Evolutionary conservation across 2,329 filamentous ascomycete species (phyloP).

Genomic region (Emmonsiellopsis sp.): DNA sequence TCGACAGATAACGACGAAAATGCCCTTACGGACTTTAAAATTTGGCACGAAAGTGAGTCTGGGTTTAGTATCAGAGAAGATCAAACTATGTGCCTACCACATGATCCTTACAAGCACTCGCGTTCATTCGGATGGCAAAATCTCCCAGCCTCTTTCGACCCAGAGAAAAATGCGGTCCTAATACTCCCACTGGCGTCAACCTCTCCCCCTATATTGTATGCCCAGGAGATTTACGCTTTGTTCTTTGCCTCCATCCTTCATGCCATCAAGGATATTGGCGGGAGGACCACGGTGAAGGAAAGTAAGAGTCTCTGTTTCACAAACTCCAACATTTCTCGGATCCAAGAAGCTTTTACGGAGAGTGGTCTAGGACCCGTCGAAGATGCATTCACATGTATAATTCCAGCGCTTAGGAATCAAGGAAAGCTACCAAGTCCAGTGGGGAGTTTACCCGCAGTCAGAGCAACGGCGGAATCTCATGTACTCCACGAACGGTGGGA

Average conservation of each 20-base stretch:
- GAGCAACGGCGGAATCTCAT: constrained; percentile 2
- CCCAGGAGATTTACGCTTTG: constrained; percentile 23
- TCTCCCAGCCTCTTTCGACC: constrained; percentile 13
- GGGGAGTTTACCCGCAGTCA: neutral
- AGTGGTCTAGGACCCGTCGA: constrained; percentile 18
- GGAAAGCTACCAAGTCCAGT: constrained; percentile 3
- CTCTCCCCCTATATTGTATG: constrained; percentile 19
- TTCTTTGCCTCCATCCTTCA: constrained; percentile 12
- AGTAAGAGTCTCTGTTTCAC: constrained; percentile 10
- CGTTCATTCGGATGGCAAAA: constrained; percentile 5
- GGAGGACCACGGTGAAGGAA: constrained; percentile 5
- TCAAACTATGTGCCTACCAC: too few relatives aligned
- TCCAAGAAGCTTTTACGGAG: constrained; percentile 20
- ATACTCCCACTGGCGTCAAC: constrained; percentile 17
- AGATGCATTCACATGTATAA: constrained; percentile 24
- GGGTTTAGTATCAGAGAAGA: too few relatives aligned
- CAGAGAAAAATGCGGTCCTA: constrained; percentile 14
- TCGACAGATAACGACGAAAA: constrained; percentile 14
- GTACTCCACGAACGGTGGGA: constrained; percentile 1
- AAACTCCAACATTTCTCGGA: constrained; percentile 11
- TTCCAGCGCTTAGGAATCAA: constrained; percentile 14
- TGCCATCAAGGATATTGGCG: constrained; percentile 16
- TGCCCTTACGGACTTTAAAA: constrained; percentile 9
- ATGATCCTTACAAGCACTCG: too few relatives aligned
- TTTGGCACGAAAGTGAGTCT: neutral